These are phyloP conservation scores for Phoma herbarum DNA, from an alignment of 2,329 filamentous ascomycete species.

Conservation along the genomic window DNA sequence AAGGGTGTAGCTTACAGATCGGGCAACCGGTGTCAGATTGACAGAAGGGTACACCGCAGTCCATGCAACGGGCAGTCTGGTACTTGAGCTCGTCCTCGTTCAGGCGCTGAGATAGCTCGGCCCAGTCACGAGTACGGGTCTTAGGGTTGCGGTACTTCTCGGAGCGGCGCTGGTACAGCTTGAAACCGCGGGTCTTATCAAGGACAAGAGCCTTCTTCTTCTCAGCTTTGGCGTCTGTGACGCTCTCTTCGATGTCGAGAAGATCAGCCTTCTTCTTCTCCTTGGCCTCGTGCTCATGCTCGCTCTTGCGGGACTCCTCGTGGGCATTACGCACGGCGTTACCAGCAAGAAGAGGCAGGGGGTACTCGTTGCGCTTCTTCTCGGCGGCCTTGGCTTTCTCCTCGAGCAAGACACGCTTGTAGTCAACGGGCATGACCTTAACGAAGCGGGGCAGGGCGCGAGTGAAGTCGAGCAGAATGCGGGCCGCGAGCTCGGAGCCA, in stretches of 20 bases:
- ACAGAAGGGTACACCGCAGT: slow-evolving; percentile 98
- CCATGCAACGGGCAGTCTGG: slow-evolving; percentile 96
- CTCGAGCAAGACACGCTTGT: slow-evolving; percentile 90
- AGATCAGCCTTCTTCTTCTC: slow-evolving; percentile 74
- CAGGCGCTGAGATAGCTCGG: slow-evolving; percentile 84
- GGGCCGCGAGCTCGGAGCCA: slow-evolving; percentile 90
- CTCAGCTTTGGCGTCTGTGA: slow-evolving; percentile 83
- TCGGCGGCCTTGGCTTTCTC: slow-evolving; percentile 86
- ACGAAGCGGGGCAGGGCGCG: slow-evolving; percentile 88
- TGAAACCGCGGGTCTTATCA: slow-evolving; percentile 98
- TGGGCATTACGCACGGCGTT: slow-evolving; percentile 64
- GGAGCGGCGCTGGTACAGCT: slow-evolving; percentile 91
- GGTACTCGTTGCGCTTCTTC: slow-evolving; percentile 83
- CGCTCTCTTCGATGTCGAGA: slow-evolving; percentile 87
- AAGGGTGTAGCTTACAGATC: slow-evolving; percentile 65
- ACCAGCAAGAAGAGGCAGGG: slow-evolving; percentile 78
- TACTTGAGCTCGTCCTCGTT: slow-evolving; percentile 97
- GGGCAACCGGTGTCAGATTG: slow-evolving; percentile 96
- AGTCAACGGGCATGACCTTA: slow-evolving; percentile 93
- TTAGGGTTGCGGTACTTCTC: slow-evolving; percentile 92
- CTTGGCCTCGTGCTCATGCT: slow-evolving; percentile 68
- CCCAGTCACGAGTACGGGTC: slow-evolving; percentile 90
- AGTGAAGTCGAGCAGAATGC: slow-evolving; percentile 94
- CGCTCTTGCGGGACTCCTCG: slow-evolving; percentile 62
- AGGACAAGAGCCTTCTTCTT: slow-evolving; percentile 92